Base-by-base conservation (phyloP, 2,329 filamentous ascomycete genomes). In the Shiraia sp. region DNA sequence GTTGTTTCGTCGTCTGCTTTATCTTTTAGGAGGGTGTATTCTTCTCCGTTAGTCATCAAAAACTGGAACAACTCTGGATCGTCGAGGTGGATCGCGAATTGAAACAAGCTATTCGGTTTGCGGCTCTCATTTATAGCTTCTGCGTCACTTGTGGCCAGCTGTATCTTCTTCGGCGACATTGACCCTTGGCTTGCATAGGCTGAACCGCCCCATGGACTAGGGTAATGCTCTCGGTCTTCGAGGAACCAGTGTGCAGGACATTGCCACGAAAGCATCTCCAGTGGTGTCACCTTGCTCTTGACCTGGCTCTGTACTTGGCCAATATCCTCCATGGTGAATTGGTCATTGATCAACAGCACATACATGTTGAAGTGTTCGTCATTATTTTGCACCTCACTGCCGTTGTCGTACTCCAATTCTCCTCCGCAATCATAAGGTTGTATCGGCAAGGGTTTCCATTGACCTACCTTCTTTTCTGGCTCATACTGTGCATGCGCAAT, bases 261-360 rank as follows among this genome's bases (percentile, higher is more conserved):
- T 2, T 9, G 0, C 45, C 51, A 74, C 4, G 60, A 51, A 4
- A 90, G 64, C 41, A 87, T 64, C 0, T 65, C 49, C 1, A 79
- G 59, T 2, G 88, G 84, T 25, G 75, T 76, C 7, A 78, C 69
- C 12, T 74, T 69, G 42, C 86, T 87, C 60, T 87, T 83, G 44
- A 90, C 85, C 40, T 85, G 77, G 59, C 79, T 83, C 0, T 80
- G 81, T 3, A 87, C 75, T 50, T 88, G 79, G 0, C 86, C 86
- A 42, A 93, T 77, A 53, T 89, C 82, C 12, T 93, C 86, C 37
- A 92, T 79, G 0, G 88, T 93, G 62, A 87, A 88, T 25, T 79
- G 75, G 10, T 85, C 80, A 51, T 86, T 79, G 19, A 89, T 71
- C 28, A 83, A 73, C 45, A 85, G 78, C 12, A 76, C 59, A 16